Evolutionary conservation across 1,284 basidiomycete genomes (phyloP).

Genomic region (Sphaerobolus stellatus): DNA sequence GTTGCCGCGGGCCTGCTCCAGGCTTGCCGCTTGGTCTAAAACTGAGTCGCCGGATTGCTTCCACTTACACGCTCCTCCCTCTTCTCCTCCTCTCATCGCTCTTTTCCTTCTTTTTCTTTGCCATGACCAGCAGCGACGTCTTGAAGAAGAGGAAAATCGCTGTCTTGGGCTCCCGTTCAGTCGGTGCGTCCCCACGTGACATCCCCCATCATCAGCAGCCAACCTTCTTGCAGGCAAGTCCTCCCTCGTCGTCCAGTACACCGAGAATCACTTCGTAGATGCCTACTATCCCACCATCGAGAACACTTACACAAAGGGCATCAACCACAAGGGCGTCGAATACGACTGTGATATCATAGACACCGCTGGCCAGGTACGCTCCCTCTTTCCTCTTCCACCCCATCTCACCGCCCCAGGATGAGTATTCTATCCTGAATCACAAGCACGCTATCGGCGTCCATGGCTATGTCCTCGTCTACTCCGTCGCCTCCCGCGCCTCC

Average conservation of each 20-base stretch:
- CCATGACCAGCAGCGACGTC: slow-evolving; percentile 51
- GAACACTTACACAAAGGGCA: slow-evolving; percentile 80
- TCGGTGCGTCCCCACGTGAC: slow-evolving; percentile 53
- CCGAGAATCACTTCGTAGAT: slow-evolving; percentile 70
- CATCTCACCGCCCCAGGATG: slow-evolving; percentile 53
- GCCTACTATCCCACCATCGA: slow-evolving; percentile 96
- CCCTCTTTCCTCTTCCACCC: neutral
- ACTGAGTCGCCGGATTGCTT: slow-evolving; percentile 5
- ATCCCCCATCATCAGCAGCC: slow-evolving; percentile 19
- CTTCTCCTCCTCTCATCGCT: slow-evolving; percentile 1
- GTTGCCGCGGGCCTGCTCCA: slow-evolving; percentile 4
- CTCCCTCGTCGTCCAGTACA: slow-evolving; percentile 73
- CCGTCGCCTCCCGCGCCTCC: slow-evolving; percentile 86
- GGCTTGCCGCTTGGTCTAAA: slow-evolving; percentile 5
- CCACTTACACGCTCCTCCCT: neutral
- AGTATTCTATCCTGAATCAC: slow-evolving; percentile 80
- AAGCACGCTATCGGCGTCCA: slow-evolving; percentile 84
- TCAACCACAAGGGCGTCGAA: slow-evolving; percentile 81
- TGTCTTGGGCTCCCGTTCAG: slow-evolving; percentile 76
- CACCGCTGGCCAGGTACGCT: slow-evolving; percentile 86
- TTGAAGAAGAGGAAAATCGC: slow-evolving; percentile 84
- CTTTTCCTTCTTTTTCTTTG: slow-evolving; percentile 9
- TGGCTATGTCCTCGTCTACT: slow-evolving; percentile 91
- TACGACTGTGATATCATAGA: slow-evolving; percentile 98
- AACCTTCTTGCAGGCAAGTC: slow-evolving; percentile 63